These are phyloP conservation scores for Vanrija sp. DNA, from an alignment of 1,284 basidiomycete species.

Conservation along the genomic window DNA sequence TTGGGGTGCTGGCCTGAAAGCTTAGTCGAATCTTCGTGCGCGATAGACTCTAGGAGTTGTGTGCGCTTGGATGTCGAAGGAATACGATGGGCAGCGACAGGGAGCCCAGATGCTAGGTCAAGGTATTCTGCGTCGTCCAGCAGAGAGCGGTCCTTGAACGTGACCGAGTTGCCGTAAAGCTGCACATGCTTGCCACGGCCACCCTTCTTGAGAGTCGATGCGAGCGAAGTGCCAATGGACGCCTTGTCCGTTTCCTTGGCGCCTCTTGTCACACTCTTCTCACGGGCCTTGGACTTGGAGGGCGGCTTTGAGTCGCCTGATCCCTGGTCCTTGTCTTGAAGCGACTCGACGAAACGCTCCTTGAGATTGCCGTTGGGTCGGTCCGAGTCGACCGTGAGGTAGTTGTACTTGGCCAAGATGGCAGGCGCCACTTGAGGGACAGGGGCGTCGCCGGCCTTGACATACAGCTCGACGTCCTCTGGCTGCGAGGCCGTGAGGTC, in stretches of 20 bases:
- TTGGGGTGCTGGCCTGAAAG: conserved; percentile 43
- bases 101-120: conserved; percentile 51
- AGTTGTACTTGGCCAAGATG: not conserved
- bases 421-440: not conserved
- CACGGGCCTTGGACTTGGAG: conserved; percentile 17
- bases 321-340: conserved; percentile 28
- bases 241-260: conserved; percentile 20
- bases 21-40: conserved; percentile 44
- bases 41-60: conserved; percentile 47
- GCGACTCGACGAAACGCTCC: conserved; percentile 54
- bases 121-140: conserved; percentile 51
- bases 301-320: conserved; percentile 6
- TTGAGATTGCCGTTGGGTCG: conserved; percentile 32
- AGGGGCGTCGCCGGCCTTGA: conserved; percentile 40
- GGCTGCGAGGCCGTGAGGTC: conserved; percentile 53
- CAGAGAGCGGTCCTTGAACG: conserved; percentile 52
- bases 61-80: conserved; percentile 44
- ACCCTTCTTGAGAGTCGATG: conserved; percentile 50
- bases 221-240: conserved; percentile 28
- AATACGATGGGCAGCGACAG: conserved; percentile 41
- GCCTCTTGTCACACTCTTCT: conserved; percentile 7
- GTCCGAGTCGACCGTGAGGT: conserved; percentile 1
- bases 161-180: conserved; percentile 48
- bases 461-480: conserved; percentile 52
- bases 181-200: conserved; percentile 50